Base-by-base conservation (phyloP, 225 moss, liverwort and hornwort genomes). In the Bryum argenteum region DNA sequence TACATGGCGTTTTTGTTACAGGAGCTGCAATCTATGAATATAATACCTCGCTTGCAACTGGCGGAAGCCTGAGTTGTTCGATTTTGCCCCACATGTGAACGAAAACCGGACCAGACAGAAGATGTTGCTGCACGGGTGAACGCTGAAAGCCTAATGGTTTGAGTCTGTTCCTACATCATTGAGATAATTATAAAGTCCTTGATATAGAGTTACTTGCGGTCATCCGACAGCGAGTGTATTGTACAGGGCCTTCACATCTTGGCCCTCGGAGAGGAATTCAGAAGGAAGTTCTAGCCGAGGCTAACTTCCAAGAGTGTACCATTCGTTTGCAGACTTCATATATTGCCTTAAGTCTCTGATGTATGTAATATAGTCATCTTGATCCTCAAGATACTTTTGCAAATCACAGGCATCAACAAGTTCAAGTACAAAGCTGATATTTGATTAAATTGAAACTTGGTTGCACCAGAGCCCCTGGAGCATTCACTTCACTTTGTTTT, bases 11-110 rank as follows among this genome's bases (percentile, higher is more conserved):
- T 64, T 14, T 47, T 40, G 10, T 72, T 59, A 38, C 87, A 96
- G 96, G 96, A 96, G 78, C 91, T 96, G 82, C 96, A 96, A 83
- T 89, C 93, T 9, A 96, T 96, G 96, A 96, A 96, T 48, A 96
- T 96, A 70, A 81, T 91, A 18, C 96, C 96, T 37, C 91, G 96
- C 11, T 87, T 96, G 84, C 85, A 88, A 57, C 79, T 96, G 43
- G 79, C 82, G 43, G 96, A 96, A 83, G 96, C 91, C 42, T 93
- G 64, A 84, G 75, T 70, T 66, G 14, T 61, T 58, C 10, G 16
- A 62, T 50, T 28, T 43, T 3, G 22, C 48, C 40, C 50, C 53
- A 19, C 37, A 20, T 44, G 19, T 64, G 11, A 17, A 20, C 44
- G 72, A 60, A 4, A 21, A 23, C 24, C 2, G 53, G 40, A 38